A percentile compares a stretch with the other conserved stretches of the same genome.
Evolutionary conservation across 345 rosid genomes (phyloP).

Genomic region (Excoecaria agallocha): DNA sequence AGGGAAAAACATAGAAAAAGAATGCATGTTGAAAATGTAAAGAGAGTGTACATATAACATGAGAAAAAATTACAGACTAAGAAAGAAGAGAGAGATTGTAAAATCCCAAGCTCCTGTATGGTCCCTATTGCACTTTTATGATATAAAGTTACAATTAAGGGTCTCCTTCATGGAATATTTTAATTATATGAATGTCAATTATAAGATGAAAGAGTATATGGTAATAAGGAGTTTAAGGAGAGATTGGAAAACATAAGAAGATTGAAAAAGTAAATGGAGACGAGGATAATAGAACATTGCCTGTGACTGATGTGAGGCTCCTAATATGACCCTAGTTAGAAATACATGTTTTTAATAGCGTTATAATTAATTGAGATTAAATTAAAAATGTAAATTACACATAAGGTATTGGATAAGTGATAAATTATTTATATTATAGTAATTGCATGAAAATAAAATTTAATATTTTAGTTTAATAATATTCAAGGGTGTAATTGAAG

Average conservation of each 20-base stretch:
- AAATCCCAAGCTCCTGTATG: slow-evolving; percentile 47
- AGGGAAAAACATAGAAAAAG: slow-evolving; percentile 67
- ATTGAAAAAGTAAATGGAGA: slow-evolving; percentile 27
- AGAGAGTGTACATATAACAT: slow-evolving; percentile 52
- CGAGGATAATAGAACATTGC: slow-evolving; percentile 21
- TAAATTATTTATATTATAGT: too few relatives aligned
- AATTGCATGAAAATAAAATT: too few relatives aligned
- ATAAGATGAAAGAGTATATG: slow-evolving; percentile 42
- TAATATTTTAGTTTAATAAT: too few relatives aligned
- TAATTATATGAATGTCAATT: slow-evolving; percentile 16
- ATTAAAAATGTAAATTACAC: too few relatives aligned
- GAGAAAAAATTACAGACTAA: slow-evolving; percentile 43
- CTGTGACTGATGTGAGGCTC: too few relatives aligned
- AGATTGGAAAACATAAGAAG: slow-evolving; percentile 32
- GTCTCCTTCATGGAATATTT: not conserved
- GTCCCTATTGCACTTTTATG: slow-evolving; percentile 1
- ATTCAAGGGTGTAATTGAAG: too few relatives aligned
- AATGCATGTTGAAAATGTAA: slow-evolving; percentile 56
- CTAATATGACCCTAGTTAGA: too few relatives aligned
- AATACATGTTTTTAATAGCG: too few relatives aligned
- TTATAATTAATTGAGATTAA: too few relatives aligned
- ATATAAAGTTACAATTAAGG: not conserved
- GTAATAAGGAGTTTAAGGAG: slow-evolving; percentile 33
- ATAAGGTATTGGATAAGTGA: too few relatives aligned
- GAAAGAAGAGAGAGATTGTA: slow-evolving; percentile 46